Percentiles rank a stretch among this genome's conserved stretches.
Evolutionary conservation across 345 rosid species (phyloP).

Genomic region (Moricandia arvensis): DNA sequence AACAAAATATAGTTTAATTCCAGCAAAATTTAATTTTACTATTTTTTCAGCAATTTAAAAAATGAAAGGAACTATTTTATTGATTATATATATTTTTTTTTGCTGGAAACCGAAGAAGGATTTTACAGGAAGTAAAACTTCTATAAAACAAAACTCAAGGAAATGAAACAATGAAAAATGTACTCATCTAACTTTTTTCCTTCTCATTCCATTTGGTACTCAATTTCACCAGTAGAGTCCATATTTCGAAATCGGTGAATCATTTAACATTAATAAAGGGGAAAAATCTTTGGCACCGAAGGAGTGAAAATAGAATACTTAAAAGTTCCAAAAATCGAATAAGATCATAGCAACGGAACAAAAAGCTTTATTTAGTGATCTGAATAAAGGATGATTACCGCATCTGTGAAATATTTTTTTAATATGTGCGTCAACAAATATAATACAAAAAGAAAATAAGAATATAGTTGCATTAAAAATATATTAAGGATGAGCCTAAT

Average conservation of each 20-base stretch:
- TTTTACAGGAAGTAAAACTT: no score
- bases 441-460: not conserved
- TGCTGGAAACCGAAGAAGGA: no score
- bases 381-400: no score
- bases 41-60: no score
- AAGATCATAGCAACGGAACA: constrained; percentile 20
- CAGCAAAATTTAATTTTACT: no score
- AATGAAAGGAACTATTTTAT: no score
- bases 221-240: not conserved
- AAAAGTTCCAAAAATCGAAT: constrained; percentile 8
- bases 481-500: not conserved
- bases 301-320: not conserved
- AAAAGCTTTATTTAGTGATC: constrained; percentile 7
- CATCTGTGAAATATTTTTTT: no score
- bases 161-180: no score
- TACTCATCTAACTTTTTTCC: not conserved
- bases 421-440: not conserved
- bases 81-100: no score
- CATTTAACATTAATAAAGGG: not conserved
- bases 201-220: not conserved
- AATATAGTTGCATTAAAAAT: not conserved
- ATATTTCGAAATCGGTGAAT: not conserved
- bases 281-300: not conserved
- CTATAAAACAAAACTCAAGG: no score
- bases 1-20: no score